Evolutionary conservation across 1,284 basidiomycete genomes (phyloP), one percentile per base, ranked within the genome.

Genomic region (Irpex rosettiformis): DNA sequence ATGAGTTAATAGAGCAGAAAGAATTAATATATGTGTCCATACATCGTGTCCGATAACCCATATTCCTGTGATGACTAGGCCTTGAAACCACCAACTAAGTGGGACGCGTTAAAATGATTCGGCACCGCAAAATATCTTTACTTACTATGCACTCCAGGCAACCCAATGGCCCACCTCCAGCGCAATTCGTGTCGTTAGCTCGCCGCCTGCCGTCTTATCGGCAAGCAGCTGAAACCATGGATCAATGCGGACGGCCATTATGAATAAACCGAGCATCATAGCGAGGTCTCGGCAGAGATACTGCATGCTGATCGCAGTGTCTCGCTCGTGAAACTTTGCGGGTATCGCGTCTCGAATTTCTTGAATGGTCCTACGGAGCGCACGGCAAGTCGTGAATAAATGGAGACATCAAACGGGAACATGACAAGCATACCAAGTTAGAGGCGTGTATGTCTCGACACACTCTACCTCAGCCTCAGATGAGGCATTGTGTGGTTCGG

Each of bases 21-120:
- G 45, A 8, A 11, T 33, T 21, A 40, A 21, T 18, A 40, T 47
- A 24, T 28, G n/a, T 27, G 10, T 10, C 55, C 66, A 25, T 58
- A 81, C 81, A 68, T 85, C 83, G 60, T 84, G 83, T 22, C 82
- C 83, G 54, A 85, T 80, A n/a, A 84, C 82, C 82, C 83, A 86
- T 43, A 85, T 75, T 1, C 82, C 82, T 6, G 81, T 83, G 64
- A 85, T 80, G 28, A 80, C 75, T 8, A 85, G 73, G 11, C 82
- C 82, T 68, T 85, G 82, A 65, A 84, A 82, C 83, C 82, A 85
- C 82, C 83, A 85, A 65, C 81, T 79, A 54, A 13, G 13, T n/a
- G 7, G 21, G 43, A 16, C 22, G 1, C 7, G n/a, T 6, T 29
- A 45, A 29, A 18, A 8, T 24, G 24, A 7, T 22, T 13, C 37